Conservation (phyloP, 208 protist genomes). For the Willaertia magna region DNA sequence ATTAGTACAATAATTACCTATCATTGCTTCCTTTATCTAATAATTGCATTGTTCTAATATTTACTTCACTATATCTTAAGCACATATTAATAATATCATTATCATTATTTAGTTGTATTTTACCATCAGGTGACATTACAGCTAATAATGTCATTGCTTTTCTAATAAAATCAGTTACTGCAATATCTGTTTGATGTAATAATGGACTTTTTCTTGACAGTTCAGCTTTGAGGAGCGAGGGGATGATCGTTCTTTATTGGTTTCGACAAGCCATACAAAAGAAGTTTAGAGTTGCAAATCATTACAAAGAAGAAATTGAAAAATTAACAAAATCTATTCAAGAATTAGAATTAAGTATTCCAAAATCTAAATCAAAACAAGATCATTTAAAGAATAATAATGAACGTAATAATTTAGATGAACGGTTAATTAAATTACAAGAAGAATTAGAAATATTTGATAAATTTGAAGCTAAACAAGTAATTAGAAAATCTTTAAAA, state of each 20-base stretch:
- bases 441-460: background rate
- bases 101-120: background rate
- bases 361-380: background rate
- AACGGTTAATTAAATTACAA: background rate
- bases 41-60: conserved; percentile 38
- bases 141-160: background rate
- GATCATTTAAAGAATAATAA: background rate
- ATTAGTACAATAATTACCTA: no score
- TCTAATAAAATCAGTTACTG: background rate
- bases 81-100: conserved; percentile 21
- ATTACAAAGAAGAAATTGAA: background rate
- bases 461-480: background rate
- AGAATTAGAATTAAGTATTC: background rate
- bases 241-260: no score
- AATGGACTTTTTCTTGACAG: no score
- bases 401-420: background rate
- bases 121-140: background rate
- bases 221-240: no score
- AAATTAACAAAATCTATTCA: background rate
- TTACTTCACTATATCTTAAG: conserved; percentile 37
- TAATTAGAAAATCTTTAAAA: background rate
- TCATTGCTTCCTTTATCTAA: conserved; percentile 34
- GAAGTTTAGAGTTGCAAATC: background rate
- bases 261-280: background rate
- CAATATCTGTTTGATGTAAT: no score